Evolutionary conservation across 2,329 filamentous ascomycete genomes (phyloP).

Genomic region (Colletotrichum caudatum): DNA sequence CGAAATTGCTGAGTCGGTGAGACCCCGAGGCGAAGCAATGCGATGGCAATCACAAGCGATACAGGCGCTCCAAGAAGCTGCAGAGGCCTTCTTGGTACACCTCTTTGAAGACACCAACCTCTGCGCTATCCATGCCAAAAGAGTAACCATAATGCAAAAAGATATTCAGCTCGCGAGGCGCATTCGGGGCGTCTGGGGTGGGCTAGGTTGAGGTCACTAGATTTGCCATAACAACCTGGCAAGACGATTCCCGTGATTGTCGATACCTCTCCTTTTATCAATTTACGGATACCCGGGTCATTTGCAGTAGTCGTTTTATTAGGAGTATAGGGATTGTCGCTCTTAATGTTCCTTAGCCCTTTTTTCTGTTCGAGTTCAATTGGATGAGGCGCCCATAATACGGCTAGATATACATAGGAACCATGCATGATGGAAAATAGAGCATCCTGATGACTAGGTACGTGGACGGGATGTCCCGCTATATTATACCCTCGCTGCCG

Average conservation of each 20-base stretch:
- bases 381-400: background rate
- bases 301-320: background rate
- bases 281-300: conserved; percentile 21
- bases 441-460: background rate
- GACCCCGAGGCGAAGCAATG: conserved; percentile 75
- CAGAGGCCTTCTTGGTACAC: conserved; percentile 96
- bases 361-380: background rate
- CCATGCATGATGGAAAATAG: background rate
- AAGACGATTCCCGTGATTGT: background rate
- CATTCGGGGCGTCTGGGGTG: conserved; percentile 83
- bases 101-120: conserved; percentile 97
- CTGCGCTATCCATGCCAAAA: conserved; percentile 95
- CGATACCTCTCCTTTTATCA: background rate
- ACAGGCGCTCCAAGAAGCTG: conserved; percentile 90
- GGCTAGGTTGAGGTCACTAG: conserved; percentile 62
- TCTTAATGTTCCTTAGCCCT: background rate
- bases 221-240: too few relatives aligned
- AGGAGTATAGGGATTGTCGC: conserved; percentile 21
- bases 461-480: background rate
- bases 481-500: background rate
- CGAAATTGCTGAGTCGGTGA: conserved; percentile 77
- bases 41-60: conserved; percentile 98
- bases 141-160: conserved; percentile 97
- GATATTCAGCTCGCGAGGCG: conserved; percentile 92
- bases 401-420: background rate